Percentiles rank a stretch among this genome's conserved stretches.
Evolutionary conservation across 257 asterid species (phyloP).

Genomic region (Nyctanthes arbortristis): DNA sequence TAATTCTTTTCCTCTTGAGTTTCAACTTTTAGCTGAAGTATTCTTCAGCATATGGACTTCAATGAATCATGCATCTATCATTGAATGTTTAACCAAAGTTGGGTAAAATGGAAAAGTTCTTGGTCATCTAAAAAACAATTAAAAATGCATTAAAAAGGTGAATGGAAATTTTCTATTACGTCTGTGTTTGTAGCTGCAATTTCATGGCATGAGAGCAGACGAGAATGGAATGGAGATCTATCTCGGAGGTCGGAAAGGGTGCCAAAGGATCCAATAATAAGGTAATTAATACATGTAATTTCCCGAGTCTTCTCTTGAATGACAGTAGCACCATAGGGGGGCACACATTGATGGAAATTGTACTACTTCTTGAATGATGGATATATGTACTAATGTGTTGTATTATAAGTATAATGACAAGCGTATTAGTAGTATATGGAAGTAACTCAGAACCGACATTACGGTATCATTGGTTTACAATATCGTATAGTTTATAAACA

Average conservation of each 20-base stretch:
- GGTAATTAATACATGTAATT: slow-evolving; percentile 46
- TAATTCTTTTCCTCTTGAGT: too few species aligned
- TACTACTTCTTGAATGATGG: too few species aligned
- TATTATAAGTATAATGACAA: not conserved
- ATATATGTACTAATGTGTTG: not conserved
- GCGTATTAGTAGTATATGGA: not conserved
- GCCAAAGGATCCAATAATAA: slow-evolving; percentile 67
- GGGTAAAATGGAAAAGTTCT: not conserved
- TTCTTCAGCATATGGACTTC: too few species aligned
- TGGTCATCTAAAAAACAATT: not conserved
- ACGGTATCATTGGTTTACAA: not conserved
- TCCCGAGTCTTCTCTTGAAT: not conserved
- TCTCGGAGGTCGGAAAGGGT: slow-evolving; percentile 42
- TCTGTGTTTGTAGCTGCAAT: slow-evolving; percentile 54
- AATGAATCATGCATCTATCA: too few species aligned
- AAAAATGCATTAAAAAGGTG: not conserved
- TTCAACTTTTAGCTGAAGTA: too few species aligned
- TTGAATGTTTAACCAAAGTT: too few species aligned
- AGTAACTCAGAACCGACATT: not conserved
- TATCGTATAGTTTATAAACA: not conserved
- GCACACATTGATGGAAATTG: too few species aligned
- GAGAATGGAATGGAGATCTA: slow-evolving; percentile 60
- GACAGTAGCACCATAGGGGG: not conserved
- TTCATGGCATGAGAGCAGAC: slow-evolving; percentile 72
- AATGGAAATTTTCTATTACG: not conserved